Percentiles rank a stretch among this genome's conserved stretches.
Evolutionary conservation across 2,329 filamentous ascomycete species (phyloP).

Genomic region (Neocucurbitaria cava): DNA sequence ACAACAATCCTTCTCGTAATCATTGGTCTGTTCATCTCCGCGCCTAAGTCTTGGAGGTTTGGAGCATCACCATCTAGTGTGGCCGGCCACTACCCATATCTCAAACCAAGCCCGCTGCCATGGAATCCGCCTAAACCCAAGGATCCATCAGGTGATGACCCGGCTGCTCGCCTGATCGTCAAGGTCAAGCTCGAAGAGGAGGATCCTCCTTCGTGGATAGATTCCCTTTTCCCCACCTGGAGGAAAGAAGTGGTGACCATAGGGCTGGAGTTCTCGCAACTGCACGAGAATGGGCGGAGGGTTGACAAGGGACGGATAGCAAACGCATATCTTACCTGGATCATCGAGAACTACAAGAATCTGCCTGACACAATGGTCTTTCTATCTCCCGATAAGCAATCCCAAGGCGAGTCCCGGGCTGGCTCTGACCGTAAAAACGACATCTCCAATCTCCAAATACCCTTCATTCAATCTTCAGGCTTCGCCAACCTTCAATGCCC

Average conservation of each 20-base stretch:
- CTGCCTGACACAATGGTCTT: constrained; percentile 27
- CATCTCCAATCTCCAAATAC: constrained; percentile 40
- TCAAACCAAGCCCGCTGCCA: constrained; percentile 1
- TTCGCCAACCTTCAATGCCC: constrained; percentile 52
- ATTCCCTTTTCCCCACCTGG: constrained; percentile 30
- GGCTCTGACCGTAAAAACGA: not conserved
- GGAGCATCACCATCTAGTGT: not conserved
- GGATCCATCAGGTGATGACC: not conserved
- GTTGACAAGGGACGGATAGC: constrained; percentile 31
- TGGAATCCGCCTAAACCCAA: constrained; percentile 12
- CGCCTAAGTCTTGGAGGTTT: not conserved
- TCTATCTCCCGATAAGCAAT: constrained; percentile 14
- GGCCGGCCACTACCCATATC: constrained; percentile 17
- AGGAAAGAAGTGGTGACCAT: constrained; percentile 51
- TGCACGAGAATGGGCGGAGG: constrained; percentile 9
- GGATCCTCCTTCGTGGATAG: constrained; percentile 21
- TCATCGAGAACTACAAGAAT: constrained; percentile 32
- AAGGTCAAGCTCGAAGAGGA: constrained; percentile 19
- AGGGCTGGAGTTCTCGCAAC: constrained; percentile 13
- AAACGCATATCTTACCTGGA: constrained; percentile 31
- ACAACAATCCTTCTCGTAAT: constrained; percentile 5
- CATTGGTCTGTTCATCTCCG: constrained; percentile 1
- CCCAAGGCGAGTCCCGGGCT: not conserved
- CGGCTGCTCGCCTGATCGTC: constrained; percentile 14
- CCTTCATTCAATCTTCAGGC: constrained; percentile 47